phyloP scores from a whole-genome alignment of 257 asterid genomes.

The Verbascum thapsus region DNA sequence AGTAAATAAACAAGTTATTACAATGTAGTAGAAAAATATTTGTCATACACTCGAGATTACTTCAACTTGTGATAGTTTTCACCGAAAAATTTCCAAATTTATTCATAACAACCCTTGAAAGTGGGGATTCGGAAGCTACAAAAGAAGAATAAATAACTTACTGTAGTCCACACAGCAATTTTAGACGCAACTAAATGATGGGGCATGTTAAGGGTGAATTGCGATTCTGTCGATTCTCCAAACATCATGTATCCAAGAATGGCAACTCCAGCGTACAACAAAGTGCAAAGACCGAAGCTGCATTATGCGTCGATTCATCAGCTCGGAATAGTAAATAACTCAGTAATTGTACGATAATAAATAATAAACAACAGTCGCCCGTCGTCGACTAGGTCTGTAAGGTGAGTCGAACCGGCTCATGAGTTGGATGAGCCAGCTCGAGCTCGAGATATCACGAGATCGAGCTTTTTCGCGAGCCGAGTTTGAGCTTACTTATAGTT shows the following conservation, averaged over 20 bases:
- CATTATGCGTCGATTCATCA: constrained; percentile 15
- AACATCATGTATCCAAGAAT: constrained; percentile 83
- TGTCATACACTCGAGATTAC: too few relatives aligned
- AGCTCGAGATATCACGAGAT: too few relatives aligned
- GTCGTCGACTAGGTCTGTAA: too few relatives aligned
- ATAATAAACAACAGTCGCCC: too few relatives aligned
- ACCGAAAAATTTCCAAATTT: not conserved
- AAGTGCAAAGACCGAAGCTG: constrained; percentile 82
- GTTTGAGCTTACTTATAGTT: too few relatives aligned
- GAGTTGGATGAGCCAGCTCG: too few relatives aligned
- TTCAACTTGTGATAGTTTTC: not conserved
- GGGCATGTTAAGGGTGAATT: constrained; percentile 96
- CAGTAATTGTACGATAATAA: too few relatives aligned
- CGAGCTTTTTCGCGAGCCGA: too few relatives aligned
- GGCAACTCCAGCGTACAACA: constrained; percentile 76
- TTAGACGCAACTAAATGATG: constrained; percentile 71
- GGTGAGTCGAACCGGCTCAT: too few relatives aligned
- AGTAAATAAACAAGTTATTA: constrained; percentile 23
- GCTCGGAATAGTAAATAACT: not conserved
- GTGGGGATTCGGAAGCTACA: not conserved
- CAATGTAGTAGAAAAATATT: not conserved
- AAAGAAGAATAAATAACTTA: constrained; percentile 34
- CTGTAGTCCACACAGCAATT: constrained; percentile 95
- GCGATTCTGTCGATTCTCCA: constrained; percentile 77
- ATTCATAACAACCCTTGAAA: not conserved